A percentile compares a stretch with the other conserved stretches of the same genome.
phyloP scores from a whole-genome alignment of 2,329 filamentous ascomycete species.

The Daldinia eschscholtzii region DNA sequence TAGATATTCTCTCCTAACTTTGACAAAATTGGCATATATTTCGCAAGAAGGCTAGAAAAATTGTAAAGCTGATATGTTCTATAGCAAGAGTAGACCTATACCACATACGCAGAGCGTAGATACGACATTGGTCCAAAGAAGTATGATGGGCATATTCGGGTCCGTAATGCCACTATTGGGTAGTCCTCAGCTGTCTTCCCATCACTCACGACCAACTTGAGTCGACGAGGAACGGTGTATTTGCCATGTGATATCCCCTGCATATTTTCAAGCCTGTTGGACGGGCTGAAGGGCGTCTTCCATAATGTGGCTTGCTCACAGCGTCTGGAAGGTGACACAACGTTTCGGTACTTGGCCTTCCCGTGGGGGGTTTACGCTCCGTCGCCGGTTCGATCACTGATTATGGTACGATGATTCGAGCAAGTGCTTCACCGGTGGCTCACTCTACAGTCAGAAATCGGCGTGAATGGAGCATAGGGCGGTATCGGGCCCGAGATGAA shows the following conservation, averaged over 20 bases:
- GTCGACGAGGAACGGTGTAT: neutral
- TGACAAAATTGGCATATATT: neutral
- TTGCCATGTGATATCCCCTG: constrained; percentile 4
- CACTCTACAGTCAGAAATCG: neutral
- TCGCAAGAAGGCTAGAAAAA: neutral
- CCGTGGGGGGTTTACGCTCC: constrained; percentile 10
- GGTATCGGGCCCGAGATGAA: constrained; percentile 11
- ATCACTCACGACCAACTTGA: neutral
- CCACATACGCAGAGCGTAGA: neutral
- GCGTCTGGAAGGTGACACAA: constrained; percentile 21
- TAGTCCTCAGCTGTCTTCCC: neutral
- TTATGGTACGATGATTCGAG: constrained; percentile 12
- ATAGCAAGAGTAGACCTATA: neutral
- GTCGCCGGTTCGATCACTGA: constrained; percentile 10
- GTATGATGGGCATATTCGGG: neutral
- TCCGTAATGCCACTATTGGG: neutral
- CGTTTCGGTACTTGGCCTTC: constrained; percentile 16
- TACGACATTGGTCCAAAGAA: neutral
- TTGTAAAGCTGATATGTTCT: neutral
- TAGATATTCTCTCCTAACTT: neutral
- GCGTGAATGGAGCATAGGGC: constrained; percentile 10
- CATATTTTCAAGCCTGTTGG: neutral
- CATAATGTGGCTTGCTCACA: constrained; percentile 21
- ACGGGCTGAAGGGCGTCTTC: neutral
- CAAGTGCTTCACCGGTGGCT: neutral